These are phyloP conservation scores for Phytophthora kernoviae DNA, from an alignment of 352 stramenopile species.

Conservation along the genomic window DNA sequence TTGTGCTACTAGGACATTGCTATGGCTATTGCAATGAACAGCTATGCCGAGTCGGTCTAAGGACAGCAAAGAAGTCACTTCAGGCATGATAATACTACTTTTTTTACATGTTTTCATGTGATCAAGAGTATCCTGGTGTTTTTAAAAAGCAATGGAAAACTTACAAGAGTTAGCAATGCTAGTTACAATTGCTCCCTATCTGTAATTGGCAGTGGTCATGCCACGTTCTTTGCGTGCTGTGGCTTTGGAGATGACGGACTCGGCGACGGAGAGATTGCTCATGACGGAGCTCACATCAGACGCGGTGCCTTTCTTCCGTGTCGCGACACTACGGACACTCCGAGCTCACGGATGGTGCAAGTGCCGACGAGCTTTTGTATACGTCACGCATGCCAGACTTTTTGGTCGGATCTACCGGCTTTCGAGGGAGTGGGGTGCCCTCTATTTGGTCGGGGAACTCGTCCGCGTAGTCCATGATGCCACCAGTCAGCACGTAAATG, in stretches of 20 bases:
- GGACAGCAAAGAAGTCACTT: neutral
- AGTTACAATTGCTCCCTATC: constrained; percentile 30
- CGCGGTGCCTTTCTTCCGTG: constrained; percentile 46
- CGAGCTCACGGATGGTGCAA: constrained; percentile 46
- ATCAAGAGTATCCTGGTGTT: neutral
- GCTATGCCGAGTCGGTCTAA: constrained; percentile 48
- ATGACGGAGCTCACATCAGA: constrained; percentile 70
- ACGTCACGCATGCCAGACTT: constrained; percentile 56
- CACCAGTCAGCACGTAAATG: constrained; percentile 79
- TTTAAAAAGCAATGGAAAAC: neutral
- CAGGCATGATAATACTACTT: neutral
- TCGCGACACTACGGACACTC: constrained; percentile 63
- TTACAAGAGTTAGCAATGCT: neutral
- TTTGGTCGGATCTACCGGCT: constrained; percentile 55
- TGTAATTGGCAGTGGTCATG: constrained; percentile 47
- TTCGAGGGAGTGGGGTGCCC: constrained; percentile 58
- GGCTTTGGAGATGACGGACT: constrained; percentile 79
- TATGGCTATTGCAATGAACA: constrained; percentile 80
- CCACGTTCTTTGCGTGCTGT: constrained; percentile 66
- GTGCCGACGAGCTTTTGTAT: constrained; percentile 43
- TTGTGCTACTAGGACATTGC: constrained; percentile 50
- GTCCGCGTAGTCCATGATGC: constrained; percentile 68
- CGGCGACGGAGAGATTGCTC: constrained; percentile 64
- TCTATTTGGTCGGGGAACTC: constrained; percentile 71
- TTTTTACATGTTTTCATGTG: constrained; percentile 7